Base-by-base conservation (phyloP, 768 basidiomycete genomes). In the Collybiopsis confluens region DNA sequence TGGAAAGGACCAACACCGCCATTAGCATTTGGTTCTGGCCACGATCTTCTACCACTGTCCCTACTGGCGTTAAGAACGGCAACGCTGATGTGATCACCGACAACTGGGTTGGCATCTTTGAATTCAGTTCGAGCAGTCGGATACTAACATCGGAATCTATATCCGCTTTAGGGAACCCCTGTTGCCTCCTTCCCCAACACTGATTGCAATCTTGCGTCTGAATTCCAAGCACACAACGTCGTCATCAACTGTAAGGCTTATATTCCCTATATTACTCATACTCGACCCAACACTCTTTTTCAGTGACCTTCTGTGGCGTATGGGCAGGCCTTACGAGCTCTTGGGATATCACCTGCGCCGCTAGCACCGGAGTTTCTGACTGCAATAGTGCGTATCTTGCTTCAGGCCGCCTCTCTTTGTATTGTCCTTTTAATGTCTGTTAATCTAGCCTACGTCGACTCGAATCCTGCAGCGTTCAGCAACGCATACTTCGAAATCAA, bases 21-120 rank as follows among this genome's bases (percentile, higher is more conserved):
- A 81, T 89, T 62, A 85, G 83, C 56, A 72, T 88, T 44, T 90
- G 82, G 80, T 89, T 86, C 69, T 90, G 85, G 84, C 72, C 82
- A 1, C 73, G 83, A 40, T 16, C 21, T 26, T 68, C 66, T 45
- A 73, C 62, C 24, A 60, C 63, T 13, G 69, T 80, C 23, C 83
- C 83, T 1, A 58, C 64, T 7, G 82, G 79, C 57, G 72, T 83
- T 13, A 65, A 56, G 26, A 64, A 64, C 16, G 80, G 79, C 3
- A 70, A 66, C 0, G 61, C 61, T 15, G 59, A 60, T 2, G 71
- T 83, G 18, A 68, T 81, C 63, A 81, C 83, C 2, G 69, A 65
- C 38, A 68, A 62, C 46, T 88, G 84, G 84, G 83, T 80, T 57
- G 6, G 73, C 50, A 2, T 2, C 2, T 6, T 20, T 5, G n/a